These are phyloP conservation scores for Rosa multiflora DNA, from an alignment of 306 rosid genomes.

Conservation along the genomic window DNA sequence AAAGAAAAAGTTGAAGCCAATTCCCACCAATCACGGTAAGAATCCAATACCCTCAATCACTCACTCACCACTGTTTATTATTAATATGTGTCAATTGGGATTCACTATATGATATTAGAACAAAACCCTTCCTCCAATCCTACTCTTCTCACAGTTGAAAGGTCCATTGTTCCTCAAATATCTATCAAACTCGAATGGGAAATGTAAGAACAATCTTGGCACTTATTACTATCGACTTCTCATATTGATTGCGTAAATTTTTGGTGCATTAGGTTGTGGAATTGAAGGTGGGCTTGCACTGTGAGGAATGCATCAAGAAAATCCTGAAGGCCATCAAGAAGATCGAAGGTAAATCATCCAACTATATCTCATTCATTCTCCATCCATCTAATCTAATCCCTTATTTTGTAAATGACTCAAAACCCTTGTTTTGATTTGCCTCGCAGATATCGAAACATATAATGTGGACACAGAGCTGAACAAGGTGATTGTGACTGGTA, in stretches of 20 bases:
- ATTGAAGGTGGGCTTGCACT: conserved; percentile 80
- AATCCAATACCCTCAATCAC: conserved; percentile 45
- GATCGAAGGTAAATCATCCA: conserved; percentile 50
- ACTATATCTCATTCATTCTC: background rate
- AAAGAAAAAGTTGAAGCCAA: conserved; percentile 24
- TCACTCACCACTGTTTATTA: conserved; percentile 7
- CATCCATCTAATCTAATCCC: background rate
- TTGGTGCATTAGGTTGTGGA: conserved; percentile 60
- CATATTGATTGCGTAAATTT: background rate
- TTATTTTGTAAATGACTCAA: background rate
- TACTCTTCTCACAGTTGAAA: no score
- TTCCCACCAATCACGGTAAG: conserved; percentile 37
- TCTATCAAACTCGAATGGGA: conserved; percentile 35
- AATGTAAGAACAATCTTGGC: conserved; percentile 40
- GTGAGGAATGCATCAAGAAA: conserved; percentile 86
- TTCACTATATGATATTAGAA: background rate
- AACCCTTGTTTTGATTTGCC: background rate
- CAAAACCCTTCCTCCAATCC: background rate
- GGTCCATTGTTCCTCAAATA: background rate
- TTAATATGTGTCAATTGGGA: background rate
- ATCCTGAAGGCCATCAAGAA: conserved; percentile 85
- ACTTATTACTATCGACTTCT: background rate
- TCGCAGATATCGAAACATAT: conserved; percentile 76
- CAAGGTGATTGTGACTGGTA: conserved; percentile 77
- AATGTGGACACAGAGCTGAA: conserved; percentile 60